Base-by-base conservation (phyloP, 805 yeast genomes). In the Torulaspora quercuum region DNA sequence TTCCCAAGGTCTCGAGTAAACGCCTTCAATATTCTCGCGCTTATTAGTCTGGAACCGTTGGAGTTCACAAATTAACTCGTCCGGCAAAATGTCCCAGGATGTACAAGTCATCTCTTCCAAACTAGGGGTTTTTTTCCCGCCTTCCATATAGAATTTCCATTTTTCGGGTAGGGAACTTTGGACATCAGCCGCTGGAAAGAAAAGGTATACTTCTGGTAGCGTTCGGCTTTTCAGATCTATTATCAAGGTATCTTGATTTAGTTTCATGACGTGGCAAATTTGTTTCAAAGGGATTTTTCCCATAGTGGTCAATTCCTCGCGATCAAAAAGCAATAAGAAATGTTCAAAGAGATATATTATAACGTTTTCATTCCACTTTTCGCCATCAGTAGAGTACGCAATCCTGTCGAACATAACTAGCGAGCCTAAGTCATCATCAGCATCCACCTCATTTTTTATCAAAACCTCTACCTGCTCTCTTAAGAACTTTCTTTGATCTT, bases 31-130 rank as follows among this genome's bases (percentile, higher is more conserved):
- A 3, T 69, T 69, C 18, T 56, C 59, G 6, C 64, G 54, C 3
- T 65, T 52, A 64, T 66, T 33, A 57, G 57, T 13, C 57, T 45
- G 2, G 71, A 63, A 29, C 68, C 72, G 3, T 47, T 42, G 1
- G 77, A 78, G 1, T 72, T 47, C 10, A 39, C 25, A 6, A 61
- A 41, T 37, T 9, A 49, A 33, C 28, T 57, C 53, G 7, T 52
- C 56, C 6, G 64, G 54, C 6, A 74, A 49, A 7, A 70, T 44
- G 7, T 52, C 52, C 78, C 82, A 73, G 1, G 70, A 69, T 44
- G 70, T 77, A 1, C 71, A 63, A 1, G 82, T 70, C 42, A 76
- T 54, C 48, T 75, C 76, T 20, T 63, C 61, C 16, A 75, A 19
- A 6, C 37, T 25, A 8, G 49, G 41, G 9, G 12, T 7, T 17